Percentiles rank a stretch among this genome's conserved stretches.
Conservation (phyloP, 2,329 filamentous ascomycete genomes). For the Dendrostoma leiphaemia region DNA sequence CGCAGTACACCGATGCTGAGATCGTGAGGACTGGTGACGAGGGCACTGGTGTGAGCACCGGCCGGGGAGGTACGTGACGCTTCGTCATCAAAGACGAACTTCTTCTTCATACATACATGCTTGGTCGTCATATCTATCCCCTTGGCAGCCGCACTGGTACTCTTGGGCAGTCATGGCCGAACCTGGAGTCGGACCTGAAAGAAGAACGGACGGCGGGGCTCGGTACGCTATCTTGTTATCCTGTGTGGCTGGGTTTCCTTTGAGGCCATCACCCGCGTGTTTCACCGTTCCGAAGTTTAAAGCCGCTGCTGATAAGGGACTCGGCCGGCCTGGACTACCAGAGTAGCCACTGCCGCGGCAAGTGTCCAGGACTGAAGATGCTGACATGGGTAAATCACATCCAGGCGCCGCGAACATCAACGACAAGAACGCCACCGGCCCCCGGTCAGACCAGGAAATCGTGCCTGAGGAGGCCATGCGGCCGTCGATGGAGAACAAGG, state of each 20-base stretch:
- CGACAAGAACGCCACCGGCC: conserved; percentile 39
- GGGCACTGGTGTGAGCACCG: conserved; percentile 58
- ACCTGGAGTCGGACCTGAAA: too few species aligned
- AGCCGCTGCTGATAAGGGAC: background rate
- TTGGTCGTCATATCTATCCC: too few species aligned
- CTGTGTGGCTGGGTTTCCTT: background rate
- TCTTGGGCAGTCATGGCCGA: too few species aligned
- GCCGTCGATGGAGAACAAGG: conserved; percentile 43
- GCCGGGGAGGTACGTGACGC: conserved; percentile 53
- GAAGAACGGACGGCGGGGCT: too few species aligned
- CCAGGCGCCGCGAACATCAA: conserved; percentile 60
- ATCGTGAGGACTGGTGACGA: conserved; percentile 54
- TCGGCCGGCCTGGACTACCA: background rate
- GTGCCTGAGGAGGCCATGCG: conserved; percentile 53
- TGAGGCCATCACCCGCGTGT: background rate
- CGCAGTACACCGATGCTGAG: conserved; percentile 60
- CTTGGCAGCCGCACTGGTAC: too few species aligned
- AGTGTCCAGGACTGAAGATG: background rate
- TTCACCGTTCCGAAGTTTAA: background rate
- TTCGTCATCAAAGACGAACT: too few species aligned
- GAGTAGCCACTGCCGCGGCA: background rate
- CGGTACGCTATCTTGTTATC: too few species aligned
- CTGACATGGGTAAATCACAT: too few species aligned
- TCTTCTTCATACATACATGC: background rate
- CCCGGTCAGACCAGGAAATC: conserved; percentile 50